Conservation (phyloP, 1,284 basidiomycete genomes). For the Apiotrichum veenhuisii region DNA sequence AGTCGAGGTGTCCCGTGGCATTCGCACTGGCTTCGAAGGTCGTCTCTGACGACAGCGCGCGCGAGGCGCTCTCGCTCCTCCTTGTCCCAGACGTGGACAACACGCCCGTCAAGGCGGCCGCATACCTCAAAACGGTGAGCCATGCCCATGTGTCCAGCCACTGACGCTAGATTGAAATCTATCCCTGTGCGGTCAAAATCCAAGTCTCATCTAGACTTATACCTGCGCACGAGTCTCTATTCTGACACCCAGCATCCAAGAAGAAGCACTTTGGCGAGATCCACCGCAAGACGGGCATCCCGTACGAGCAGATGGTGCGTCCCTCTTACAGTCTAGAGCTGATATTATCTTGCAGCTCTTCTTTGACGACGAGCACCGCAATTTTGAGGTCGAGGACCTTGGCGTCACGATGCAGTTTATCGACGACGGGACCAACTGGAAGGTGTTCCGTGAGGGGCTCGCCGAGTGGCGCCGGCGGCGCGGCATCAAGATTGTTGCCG, state of each 20-base stretch:
- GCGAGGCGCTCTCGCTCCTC: constrained; percentile 67
- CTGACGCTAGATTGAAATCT: constrained; percentile 65
- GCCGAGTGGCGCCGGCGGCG: constrained; percentile 33
- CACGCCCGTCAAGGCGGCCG: constrained; percentile 57
- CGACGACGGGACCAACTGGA: constrained; percentile 32
- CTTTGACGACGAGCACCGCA: constrained; percentile 75
- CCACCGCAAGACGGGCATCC: constrained; percentile 71
- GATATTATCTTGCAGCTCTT: constrained; percentile 57
- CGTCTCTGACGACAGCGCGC: constrained; percentile 56
- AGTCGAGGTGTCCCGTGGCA: constrained; percentile 36
- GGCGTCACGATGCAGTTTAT: constrained; percentile 65
- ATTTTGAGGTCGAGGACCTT: constrained; percentile 67
- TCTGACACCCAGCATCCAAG: constrained; percentile 61
- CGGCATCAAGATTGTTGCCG: constrained; percentile 8
- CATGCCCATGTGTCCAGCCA: neutral
- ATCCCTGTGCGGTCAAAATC: constrained; percentile 57
- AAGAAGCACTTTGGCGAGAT: constrained; percentile 72
- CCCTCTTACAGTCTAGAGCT: neutral
- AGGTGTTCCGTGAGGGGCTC: constrained; percentile 32
- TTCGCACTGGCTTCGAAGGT: neutral
- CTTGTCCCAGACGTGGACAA: constrained; percentile 57
- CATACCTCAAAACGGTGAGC: constrained; percentile 63
- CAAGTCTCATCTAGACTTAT: neutral
- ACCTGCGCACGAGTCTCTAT: too few relatives aligned
- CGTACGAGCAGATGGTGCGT: constrained; percentile 75